A percentile compares a stretch with the other conserved stretches of the same genome.
Conservation (phyloP, 176 grass and related monocot species). For the Carex scoparia region DNA sequence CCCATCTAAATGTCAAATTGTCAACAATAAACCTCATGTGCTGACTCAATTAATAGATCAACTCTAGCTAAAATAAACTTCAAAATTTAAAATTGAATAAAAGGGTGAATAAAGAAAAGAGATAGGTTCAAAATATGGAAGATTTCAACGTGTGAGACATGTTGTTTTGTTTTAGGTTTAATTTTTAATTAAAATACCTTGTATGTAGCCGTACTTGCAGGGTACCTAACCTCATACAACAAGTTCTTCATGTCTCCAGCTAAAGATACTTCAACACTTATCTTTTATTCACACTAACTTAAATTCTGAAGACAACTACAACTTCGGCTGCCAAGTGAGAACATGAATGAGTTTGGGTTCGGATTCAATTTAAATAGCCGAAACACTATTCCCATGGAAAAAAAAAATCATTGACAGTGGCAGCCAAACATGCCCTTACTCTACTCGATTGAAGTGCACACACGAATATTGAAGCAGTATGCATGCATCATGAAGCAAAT, state of each 20-base stretch:
- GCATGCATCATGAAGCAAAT: too few species aligned
- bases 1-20: constrained; percentile 43
- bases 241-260: constrained; percentile 10
- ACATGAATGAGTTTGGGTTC: too few species aligned
- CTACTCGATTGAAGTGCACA: too few species aligned
- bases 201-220: constrained; percentile 2
- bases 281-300: not conserved
- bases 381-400: too few species aligned
- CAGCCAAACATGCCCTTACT: too few species aligned
- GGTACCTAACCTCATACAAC: not conserved
- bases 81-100: not conserved
- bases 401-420: too few species aligned
- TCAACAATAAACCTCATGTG: constrained; percentile 53
- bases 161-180: constrained; percentile 34
- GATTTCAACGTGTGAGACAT: constrained; percentile 69
- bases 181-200: not conserved
- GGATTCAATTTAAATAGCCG: too few species aligned
- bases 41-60: constrained; percentile 17
- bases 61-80: constrained; percentile 13
- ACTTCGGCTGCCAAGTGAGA: too few species aligned
- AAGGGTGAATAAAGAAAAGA: constrained; percentile 17
- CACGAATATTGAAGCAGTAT: too few species aligned
- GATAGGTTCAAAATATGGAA: constrained; percentile 22
- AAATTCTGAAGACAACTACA: not conserved
- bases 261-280: not conserved